phyloP scores from a whole-genome alignment of 208 protist genomes.

The Leishmania martiniquensis region DNA sequence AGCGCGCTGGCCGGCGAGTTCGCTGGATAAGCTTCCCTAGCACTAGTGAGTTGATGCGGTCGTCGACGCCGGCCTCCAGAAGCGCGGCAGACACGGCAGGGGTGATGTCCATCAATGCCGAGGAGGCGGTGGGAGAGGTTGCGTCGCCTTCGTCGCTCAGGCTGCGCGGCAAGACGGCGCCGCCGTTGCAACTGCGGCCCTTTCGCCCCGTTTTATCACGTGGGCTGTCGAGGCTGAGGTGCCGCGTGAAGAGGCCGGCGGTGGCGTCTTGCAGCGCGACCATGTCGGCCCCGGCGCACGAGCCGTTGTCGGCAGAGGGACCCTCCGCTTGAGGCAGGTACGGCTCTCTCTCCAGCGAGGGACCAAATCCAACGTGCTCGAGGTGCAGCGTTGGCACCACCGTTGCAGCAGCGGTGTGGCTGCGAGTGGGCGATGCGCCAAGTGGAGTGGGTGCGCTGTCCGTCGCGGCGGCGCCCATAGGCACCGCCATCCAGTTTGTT shows the following conservation, averaged over 20 bases:
- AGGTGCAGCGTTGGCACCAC: conserved; percentile 15
- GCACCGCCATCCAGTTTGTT: not conserved
- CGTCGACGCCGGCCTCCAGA: conserved; percentile 28
- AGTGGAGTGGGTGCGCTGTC: not conserved
- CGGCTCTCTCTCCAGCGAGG: conserved; percentile 10
- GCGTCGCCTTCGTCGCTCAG: not conserved
- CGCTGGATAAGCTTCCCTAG: conserved; percentile 28
- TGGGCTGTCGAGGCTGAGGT: conserved; percentile 6
- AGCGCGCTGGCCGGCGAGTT: conserved; percentile 4
- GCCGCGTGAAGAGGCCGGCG: conserved; percentile 23
- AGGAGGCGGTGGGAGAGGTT: not conserved
- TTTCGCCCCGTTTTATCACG: not conserved
- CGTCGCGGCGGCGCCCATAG: not conserved
- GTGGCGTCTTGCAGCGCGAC: conserved; percentile 29
- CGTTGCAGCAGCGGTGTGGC: not conserved
- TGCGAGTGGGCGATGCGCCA: not conserved
- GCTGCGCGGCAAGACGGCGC: not conserved
- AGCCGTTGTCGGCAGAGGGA: not conserved
- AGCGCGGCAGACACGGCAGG: conserved; percentile 26
- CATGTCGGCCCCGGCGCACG: not conserved
- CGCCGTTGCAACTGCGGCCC: not conserved
- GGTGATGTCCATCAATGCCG: not conserved
- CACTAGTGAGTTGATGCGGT: conserved; percentile 24
- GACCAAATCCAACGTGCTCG: conserved; percentile 13
- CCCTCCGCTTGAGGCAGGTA: conserved; percentile 14